These are phyloP conservation scores for Fusarium neocosmosporiellum DNA, from an alignment of 2,329 filamentous ascomycete genomes.

Conservation along the genomic window DNA sequence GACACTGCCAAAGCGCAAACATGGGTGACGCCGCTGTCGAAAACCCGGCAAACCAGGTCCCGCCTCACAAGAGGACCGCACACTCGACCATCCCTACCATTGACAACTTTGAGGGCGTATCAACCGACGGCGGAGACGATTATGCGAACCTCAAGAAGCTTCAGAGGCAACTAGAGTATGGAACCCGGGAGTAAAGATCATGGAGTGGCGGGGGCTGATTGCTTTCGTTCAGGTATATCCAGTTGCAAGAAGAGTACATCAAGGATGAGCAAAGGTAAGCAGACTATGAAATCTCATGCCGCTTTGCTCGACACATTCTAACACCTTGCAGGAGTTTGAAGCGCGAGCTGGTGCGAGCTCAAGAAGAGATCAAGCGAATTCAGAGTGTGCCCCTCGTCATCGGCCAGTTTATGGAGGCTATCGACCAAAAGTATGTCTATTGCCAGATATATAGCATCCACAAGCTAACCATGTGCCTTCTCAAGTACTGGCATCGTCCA, in stretches of 20 bases:
- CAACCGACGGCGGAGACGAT: conserved; percentile 86
- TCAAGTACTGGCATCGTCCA: conserved; percentile 96
- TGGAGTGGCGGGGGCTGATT: conserved; percentile 24
- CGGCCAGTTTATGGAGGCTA: conserved; percentile 99
- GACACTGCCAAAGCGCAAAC: conserved; percentile 44
- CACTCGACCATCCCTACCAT: conserved; percentile 88
- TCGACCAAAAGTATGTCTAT: conserved; percentile 89
- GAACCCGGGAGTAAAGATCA: neutral
- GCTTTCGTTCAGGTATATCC: conserved; percentile 76
- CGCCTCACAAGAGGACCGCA: conserved; percentile 83
- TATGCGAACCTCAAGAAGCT: conserved; percentile 97
- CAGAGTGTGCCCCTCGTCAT: conserved; percentile 98
- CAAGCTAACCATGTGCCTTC: conserved; percentile 10
- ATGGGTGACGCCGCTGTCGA: conserved; percentile 94
- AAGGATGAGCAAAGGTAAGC: conserved; percentile 95
- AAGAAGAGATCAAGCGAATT: conserved; percentile 99
- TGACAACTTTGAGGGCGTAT: conserved; percentile 87
- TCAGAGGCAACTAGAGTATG: conserved; percentile 93
- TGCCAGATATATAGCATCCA: conserved; percentile 1
- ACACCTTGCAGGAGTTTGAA: conserved; percentile 80
- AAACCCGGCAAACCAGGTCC: conserved; percentile 77
- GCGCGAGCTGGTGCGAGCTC: conserved; percentile 94
- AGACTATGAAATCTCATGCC: neutral
- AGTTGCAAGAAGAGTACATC: conserved; percentile 99
- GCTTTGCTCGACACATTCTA: conserved; percentile 26